Base-by-base conservation (phyloP, 2,329 filamentous ascomycete genomes). In the Colletotrichum destructivum region DNA sequence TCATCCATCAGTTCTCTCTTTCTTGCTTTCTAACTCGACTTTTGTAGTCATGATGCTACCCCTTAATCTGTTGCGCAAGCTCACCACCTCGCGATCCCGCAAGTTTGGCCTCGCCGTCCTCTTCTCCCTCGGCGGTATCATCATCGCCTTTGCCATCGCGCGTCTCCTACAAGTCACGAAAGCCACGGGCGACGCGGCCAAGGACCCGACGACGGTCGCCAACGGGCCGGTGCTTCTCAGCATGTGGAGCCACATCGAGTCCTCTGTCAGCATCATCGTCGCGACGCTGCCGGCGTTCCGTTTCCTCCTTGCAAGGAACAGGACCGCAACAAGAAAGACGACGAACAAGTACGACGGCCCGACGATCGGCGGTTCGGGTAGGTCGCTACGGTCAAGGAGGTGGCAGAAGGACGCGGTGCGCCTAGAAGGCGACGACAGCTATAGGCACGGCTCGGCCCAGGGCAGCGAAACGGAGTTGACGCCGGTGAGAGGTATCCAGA, bases 221-320 rank as follows among this genome's bases (percentile, higher is more conserved):
- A 72, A 72, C 23, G 69, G 65, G 16, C 69, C 69, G 3, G 69
- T 72, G 35, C 69, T 72, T 18, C 69, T 69, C 21, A 69, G 65
- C 66, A 72, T 72, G 69, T 72, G 66, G 69, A 72, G 69, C 42
- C 69, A 69, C 59, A 49, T 72, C 60, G 69, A 72, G 66, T 69
- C 69, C 51, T 63, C 66, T 7, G 66, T 72, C 13, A 59, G 62
- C 52, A 49, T 72, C 60, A 66, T 72, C 42, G 69, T 72, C 35
- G 69, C 69, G 31, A 72, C 69, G n/a, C 54, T 72, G 2, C 69
- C 69, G 12, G 69, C 69, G 8, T 72, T 72, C 9, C 69, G 69
- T 0, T 72, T 72, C 52, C 69, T 72, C 2, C 47, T 65, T 11
- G 64, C 60, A 16, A 63, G 55, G 60, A 72, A 69, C 49, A 68